A percentile compares a stretch with the other conserved stretches of the same genome.
Evolutionary conservation across 495 filamentous ascomycete species (phyloP).

Genomic region (Hypoxylon subgilvum): DNA sequence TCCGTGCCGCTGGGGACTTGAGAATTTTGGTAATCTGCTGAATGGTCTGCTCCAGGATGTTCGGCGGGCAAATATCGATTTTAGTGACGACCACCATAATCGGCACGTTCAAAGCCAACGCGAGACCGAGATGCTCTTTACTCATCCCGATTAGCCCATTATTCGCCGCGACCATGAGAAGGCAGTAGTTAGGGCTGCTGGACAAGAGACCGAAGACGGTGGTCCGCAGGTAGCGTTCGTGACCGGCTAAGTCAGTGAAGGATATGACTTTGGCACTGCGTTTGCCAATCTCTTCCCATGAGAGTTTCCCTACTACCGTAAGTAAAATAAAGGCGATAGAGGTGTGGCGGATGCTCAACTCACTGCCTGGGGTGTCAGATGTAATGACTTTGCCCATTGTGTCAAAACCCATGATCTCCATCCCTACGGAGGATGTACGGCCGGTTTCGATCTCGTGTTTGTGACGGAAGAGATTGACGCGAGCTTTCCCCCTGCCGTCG

Average conservation of each 20-base stretch:
- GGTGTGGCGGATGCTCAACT: slow-evolving; percentile 36
- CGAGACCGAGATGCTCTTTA: slow-evolving; percentile 96
- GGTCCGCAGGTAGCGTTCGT: slow-evolving; percentile 93
- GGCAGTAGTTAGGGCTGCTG: slow-evolving; percentile 95
- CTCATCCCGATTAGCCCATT: slow-evolving; percentile 98
- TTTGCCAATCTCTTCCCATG: slow-evolving; percentile 98
- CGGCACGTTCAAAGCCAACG: slow-evolving; percentile 91
- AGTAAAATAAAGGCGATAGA: background rate
- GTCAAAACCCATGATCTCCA: slow-evolving; percentile 99
- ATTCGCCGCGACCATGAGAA: slow-evolving; percentile 98
- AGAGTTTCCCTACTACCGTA: slow-evolving; percentile 58
- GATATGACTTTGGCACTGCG: slow-evolving; percentile 95
- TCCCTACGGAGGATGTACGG: slow-evolving; percentile 91
- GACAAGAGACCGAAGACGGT: slow-evolving; percentile 95
- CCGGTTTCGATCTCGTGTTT: slow-evolving; percentile 98
- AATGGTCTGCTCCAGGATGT: slow-evolving; percentile 93
- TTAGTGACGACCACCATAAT: slow-evolving; percentile 99
- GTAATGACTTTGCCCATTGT: slow-evolving; percentile 82
- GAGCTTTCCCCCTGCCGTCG: slow-evolving; percentile 91
- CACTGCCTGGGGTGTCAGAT: slow-evolving; percentile 79
- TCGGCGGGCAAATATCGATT: slow-evolving; percentile 97
- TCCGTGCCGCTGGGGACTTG: slow-evolving; percentile 89
- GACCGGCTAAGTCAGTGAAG: slow-evolving; percentile 94
- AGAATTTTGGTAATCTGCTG: slow-evolving; percentile 89
- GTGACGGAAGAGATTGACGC: slow-evolving; percentile 95